Percentiles rank a stretch among this genome's conserved stretches.
These are phyloP conservation scores for Tolypocladium amazonense DNA, from an alignment of 2,329 filamentous ascomycete genomes.

Conservation along the genomic window DNA sequence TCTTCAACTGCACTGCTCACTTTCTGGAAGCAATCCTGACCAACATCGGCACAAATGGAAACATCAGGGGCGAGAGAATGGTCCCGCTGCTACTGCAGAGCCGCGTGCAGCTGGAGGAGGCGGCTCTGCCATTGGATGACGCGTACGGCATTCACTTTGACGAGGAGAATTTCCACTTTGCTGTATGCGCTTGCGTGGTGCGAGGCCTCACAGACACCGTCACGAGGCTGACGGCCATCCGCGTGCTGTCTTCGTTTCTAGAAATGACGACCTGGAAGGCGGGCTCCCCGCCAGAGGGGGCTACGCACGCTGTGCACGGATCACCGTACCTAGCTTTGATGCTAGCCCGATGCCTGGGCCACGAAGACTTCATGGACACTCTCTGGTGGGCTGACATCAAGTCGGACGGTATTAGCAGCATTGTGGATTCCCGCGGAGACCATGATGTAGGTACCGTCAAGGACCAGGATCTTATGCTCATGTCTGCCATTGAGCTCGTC, in stretches of 20 bases:
- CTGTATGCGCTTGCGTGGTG: conserved; percentile 52
- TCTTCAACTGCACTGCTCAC: conserved; percentile 56
- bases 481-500: conserved; percentile 52
- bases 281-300: background rate
- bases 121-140: conserved; percentile 50
- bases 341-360: conserved; percentile 41
- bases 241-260: conserved; percentile 52
- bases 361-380: conserved; percentile 51
- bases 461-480: conserved; percentile 52
- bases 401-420: conserved; percentile 21
- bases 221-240: conserved; percentile 47
- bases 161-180: conserved; percentile 55
- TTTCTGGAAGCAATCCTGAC: conserved; percentile 55
- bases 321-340: conserved; percentile 53
- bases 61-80: conserved; percentile 49
- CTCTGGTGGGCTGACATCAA: conserved; percentile 50
- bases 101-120: conserved; percentile 48
- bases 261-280: conserved; percentile 19
- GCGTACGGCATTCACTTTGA: conserved; percentile 57
- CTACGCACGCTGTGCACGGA: conserved; percentile 12
- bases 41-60: conserved; percentile 51
- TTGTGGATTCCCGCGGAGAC: conserved; percentile 12
- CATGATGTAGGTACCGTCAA: conserved; percentile 33
- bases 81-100: conserved; percentile 50
- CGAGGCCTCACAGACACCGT: conserved; percentile 53